Conservation (phyloP, 305 asterid genomes). For the Coffea humblotiana region DNA sequence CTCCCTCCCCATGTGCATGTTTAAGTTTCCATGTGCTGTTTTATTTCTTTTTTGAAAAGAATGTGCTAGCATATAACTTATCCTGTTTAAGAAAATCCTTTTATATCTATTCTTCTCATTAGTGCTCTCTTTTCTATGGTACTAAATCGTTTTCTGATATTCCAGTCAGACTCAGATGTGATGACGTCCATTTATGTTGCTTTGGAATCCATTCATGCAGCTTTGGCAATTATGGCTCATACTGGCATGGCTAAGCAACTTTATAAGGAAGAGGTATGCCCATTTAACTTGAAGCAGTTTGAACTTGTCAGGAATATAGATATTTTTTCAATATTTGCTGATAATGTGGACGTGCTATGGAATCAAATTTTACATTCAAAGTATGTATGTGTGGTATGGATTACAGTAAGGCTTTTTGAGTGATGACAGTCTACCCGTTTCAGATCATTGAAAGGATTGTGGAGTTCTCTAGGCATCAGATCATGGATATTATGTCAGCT, state of each 20-base stretch:
- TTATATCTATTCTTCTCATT: background rate
- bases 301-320: background rate
- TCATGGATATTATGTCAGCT: conserved; percentile 80
- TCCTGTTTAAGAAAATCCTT: background rate
- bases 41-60: background rate
- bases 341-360: background rate
- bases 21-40: no score
- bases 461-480: conserved; percentile 96
- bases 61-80: background rate
- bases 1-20: background rate
- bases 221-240: conserved; percentile 82
- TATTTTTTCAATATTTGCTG: background rate
- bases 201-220: conserved; percentile 92
- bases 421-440: conserved; percentile 33
- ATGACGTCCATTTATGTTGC: conserved; percentile 72
- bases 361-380: background rate
- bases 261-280: conserved; percentile 88
- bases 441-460: conserved; percentile 95
- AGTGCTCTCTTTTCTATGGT: background rate
- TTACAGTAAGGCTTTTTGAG: conserved; percentile 15
- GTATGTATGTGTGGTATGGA: background rate
- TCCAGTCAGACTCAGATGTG: conserved; percentile 85
- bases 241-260: conserved; percentile 93
- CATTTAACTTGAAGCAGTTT: conserved; percentile 10
- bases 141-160: conserved; percentile 23